A percentile compares a stretch with the other conserved stretches of the same genome.
These are phyloP conservation scores for Alternaria triticimaculans DNA, from an alignment of 2,329 filamentous ascomycete species.

Conservation along the genomic window DNA sequence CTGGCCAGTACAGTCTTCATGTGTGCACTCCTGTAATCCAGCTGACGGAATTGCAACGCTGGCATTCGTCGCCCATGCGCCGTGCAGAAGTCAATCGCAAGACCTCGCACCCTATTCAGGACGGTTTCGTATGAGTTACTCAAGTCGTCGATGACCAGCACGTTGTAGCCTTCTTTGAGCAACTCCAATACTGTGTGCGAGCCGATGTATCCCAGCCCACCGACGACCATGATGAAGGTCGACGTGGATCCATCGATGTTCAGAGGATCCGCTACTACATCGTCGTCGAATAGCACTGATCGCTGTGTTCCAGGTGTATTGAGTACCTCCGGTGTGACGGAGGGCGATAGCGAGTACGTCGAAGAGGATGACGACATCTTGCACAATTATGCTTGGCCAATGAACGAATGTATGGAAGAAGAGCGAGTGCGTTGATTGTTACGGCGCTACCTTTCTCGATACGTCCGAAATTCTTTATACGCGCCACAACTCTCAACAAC, in stretches of 20 bases:
- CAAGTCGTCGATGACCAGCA: slow-evolving; percentile 56
- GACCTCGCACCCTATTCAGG: slow-evolving; percentile 44
- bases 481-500: slow-evolving; percentile 25
- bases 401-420: slow-evolving; percentile 16
- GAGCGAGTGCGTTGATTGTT: slow-evolving; percentile 24
- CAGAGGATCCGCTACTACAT: slow-evolving; percentile 52
- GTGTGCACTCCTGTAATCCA: slow-evolving; percentile 56
- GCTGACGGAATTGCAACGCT: slow-evolving; percentile 54
- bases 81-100: slow-evolving; percentile 49
- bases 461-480: slow-evolving; percentile 46
- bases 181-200: slow-evolving; percentile 63
- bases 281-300: slow-evolving; percentile 57
- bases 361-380: slow-evolving; percentile 39
- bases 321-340: slow-evolving; percentile 32
- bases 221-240: slow-evolving; percentile 59
- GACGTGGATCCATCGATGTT: slow-evolving; percentile 46
- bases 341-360: slow-evolving; percentile 34
- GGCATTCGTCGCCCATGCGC: slow-evolving; percentile 52
- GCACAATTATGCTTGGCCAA: slow-evolving; percentile 23
- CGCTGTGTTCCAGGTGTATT: slow-evolving; percentile 56
- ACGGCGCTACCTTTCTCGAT: slow-evolving; percentile 21
- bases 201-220: slow-evolving; percentile 63
- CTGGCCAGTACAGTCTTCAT: slow-evolving; percentile 54
- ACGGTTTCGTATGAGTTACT: slow-evolving; percentile 55
- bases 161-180: slow-evolving; percentile 61